Base-by-base conservation (phyloP, 2,329 filamentous ascomycete species). In the Pseudogymnoascus sp. region DNA sequence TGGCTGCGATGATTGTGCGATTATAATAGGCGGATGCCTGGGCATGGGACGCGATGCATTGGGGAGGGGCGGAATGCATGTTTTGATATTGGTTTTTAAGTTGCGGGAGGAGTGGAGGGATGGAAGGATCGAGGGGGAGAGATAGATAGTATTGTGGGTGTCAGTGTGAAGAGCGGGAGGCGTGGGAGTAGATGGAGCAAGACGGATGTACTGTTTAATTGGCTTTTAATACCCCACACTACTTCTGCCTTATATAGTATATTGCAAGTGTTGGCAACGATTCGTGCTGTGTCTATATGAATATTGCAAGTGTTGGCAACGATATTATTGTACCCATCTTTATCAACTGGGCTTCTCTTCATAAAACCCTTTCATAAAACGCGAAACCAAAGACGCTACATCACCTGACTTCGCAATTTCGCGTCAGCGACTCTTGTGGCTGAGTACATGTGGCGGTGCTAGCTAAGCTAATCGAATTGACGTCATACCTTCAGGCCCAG, bases 141-240 rank as follows among this genome's bases (percentile, higher is more conserved):
- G 48, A 55, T 55, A 55, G 29, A 55, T 33, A 33, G 27, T 52
- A 27, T 33, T 33, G 48, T 18, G 2, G 5, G 48, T 15, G 45
- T 31, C 13, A 10, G 48, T 33, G 48, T 10, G 9, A 12, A 33
- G 48, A 33, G 48, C 48, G 29, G 33, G 18, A 29, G 33, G 1
- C 8, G 6, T 21, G 48, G 48, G 29, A 55, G 48, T 33, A 33
- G 48, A 55, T 55, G 48, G 29, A 55, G 48, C 48, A 55, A 33
- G 48, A 55, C 10, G 48, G 48, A 55, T 55, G 48, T 55, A 55
- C 48, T 55, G 48, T 55, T 55, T 55, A 55, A 55, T 55, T 55
- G 48, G 48, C 48, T 33, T 55, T 55, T 55, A 55, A 55, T 55
- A 55, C 48, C 48, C 48, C 48, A 33, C 48, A 55, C 48, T 55